These are phyloP conservation scores for Hypoxylon rubiginosum DNA, from an alignment of 2,329 filamentous ascomycete species.

Conservation along the genomic window DNA sequence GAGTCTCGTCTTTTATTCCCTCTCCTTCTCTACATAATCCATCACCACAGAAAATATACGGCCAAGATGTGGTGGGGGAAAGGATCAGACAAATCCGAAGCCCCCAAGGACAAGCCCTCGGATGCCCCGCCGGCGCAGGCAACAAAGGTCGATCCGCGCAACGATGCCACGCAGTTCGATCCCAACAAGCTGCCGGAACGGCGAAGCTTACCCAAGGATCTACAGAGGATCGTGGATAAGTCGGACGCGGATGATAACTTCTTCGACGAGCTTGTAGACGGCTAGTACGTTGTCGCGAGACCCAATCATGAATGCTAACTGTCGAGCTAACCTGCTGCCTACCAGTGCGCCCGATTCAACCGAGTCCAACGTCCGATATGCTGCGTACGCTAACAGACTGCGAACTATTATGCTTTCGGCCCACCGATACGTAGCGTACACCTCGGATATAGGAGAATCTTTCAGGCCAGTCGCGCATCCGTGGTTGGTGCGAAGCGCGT, in stretches of 20 bases:
- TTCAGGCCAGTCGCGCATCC: slow-evolving; percentile 95
- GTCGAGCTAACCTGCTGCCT: slow-evolving; percentile 34
- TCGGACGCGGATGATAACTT: slow-evolving; percentile 76
- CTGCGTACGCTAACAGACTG: slow-evolving; percentile 87
- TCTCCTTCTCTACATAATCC: not conserved
- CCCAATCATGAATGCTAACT: slow-evolving; percentile 5
- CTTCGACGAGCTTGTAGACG: slow-evolving; percentile 82
- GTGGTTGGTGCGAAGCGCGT: slow-evolving; percentile 82
- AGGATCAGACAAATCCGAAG: slow-evolving; percentile 48
- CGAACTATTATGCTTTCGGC: slow-evolving; percentile 90
- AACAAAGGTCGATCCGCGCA: slow-evolving; percentile 48
- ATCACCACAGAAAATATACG: not conserved
- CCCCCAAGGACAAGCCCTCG: slow-evolving; percentile 45
- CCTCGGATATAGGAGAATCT: slow-evolving; percentile 94
- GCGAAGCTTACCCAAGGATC: slow-evolving; percentile 66
- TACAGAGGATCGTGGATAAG: slow-evolving; percentile 71
- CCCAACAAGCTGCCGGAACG: slow-evolving; percentile 62
- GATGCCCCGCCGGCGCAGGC: slow-evolving; percentile 40
- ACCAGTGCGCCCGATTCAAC: slow-evolving; percentile 80
- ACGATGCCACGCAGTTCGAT: slow-evolving; percentile 57
- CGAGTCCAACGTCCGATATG: slow-evolving; percentile 88
- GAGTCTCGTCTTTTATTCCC: not conserved
- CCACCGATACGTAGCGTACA: slow-evolving; percentile 97
- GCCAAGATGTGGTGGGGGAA: slow-evolving; percentile 51
- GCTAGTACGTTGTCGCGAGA: slow-evolving; percentile 71